A percentile compares a stretch with the other conserved stretches of the same genome.
These are phyloP conservation scores for Boeremia lycopersici DNA, from an alignment of 2,329 filamentous ascomycete genomes.

Conservation along the genomic window DNA sequence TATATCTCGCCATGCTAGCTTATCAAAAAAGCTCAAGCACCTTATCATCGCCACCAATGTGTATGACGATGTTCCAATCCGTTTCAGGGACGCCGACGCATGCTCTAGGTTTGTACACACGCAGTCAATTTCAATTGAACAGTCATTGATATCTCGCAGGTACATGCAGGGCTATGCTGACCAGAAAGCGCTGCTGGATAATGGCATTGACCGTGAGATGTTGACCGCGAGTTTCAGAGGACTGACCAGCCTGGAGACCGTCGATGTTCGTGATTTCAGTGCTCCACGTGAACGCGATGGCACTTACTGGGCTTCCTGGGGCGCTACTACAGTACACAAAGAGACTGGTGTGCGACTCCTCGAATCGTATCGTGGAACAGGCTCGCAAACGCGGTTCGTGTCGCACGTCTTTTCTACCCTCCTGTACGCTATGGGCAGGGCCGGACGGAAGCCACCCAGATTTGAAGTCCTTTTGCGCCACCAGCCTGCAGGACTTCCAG, in stretches of 20 bases:
- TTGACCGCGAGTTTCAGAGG: conserved; percentile 62
- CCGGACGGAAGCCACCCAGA: conserved; percentile 47
- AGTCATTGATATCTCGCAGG: not conserved
- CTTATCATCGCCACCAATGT: conserved; percentile 58
- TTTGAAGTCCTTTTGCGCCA: conserved; percentile 57
- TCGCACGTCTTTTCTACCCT: conserved; percentile 26
- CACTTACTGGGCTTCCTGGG: conserved; percentile 62
- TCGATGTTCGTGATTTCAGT: conserved; percentile 66
- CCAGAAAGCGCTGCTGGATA: conserved; percentile 40
- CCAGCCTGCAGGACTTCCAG: conserved; percentile 42
- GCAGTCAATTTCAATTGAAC: too few species aligned
- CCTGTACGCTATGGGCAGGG: conserved; percentile 31
- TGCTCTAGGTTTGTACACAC: conserved; percentile 8
- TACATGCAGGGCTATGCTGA: conserved; percentile 31
- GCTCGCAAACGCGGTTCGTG: conserved; percentile 15
- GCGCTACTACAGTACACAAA: conserved; percentile 48
- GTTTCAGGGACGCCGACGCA: conserved; percentile 21
- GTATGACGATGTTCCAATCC: conserved; percentile 25
- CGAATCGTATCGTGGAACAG: conserved; percentile 14
- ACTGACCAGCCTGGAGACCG: conserved; percentile 60
- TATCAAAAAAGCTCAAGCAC: conserved; percentile 51
- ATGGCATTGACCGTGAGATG: conserved; percentile 59
- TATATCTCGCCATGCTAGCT: conserved; percentile 48
- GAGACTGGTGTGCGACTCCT: conserved; percentile 44
- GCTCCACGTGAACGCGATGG: conserved; percentile 60